Conservation (phyloP, 2,329 filamentous ascomycete species). For the Zymoseptoria tritici region DNA sequence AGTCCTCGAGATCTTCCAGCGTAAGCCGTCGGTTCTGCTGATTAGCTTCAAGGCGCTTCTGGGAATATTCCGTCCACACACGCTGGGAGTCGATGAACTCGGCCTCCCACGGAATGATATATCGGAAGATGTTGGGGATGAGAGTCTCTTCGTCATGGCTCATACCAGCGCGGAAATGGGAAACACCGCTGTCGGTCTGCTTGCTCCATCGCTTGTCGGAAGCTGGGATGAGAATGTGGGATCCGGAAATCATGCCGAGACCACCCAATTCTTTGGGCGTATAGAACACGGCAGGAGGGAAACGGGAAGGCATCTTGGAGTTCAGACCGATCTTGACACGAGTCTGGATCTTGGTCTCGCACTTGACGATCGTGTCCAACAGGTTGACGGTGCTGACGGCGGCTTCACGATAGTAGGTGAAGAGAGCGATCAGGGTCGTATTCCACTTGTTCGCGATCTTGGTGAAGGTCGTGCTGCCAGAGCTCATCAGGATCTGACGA, state of each 20-base stretch:
- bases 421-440: constrained; percentile 89
- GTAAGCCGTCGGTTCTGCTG: constrained; percentile 94
- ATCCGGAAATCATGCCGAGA: constrained; percentile 97
- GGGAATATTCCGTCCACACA: constrained; percentile 98
- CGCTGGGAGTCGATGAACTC: constrained; percentile 98
- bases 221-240: constrained; percentile 92
- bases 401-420: constrained; percentile 97
- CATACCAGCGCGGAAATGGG: constrained; percentile 96
- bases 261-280: constrained; percentile 97
- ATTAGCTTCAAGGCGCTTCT: constrained; percentile 93
- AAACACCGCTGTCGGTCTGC: constrained; percentile 94
- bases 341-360: constrained; percentile 98
- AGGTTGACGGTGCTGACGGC: constrained; percentile 91
- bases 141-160: constrained; percentile 95
- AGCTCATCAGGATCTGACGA: constrained; percentile 97
- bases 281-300: constrained; percentile 97
- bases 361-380: constrained; percentile 97
- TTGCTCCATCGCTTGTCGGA: constrained; percentile 98
- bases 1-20: constrained; percentile 92
- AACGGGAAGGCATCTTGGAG: constrained; percentile 98
- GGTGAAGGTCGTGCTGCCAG: constrained; percentile 97
- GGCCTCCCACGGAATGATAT: constrained; percentile 98
- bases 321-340: constrained; percentile 97
- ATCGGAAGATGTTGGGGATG: constrained; percentile 98
- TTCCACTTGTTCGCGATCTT: constrained; percentile 99